Base-by-base conservation (phyloP, 495 filamentous ascomycete genomes). In the Glonium stellatum region DNA sequence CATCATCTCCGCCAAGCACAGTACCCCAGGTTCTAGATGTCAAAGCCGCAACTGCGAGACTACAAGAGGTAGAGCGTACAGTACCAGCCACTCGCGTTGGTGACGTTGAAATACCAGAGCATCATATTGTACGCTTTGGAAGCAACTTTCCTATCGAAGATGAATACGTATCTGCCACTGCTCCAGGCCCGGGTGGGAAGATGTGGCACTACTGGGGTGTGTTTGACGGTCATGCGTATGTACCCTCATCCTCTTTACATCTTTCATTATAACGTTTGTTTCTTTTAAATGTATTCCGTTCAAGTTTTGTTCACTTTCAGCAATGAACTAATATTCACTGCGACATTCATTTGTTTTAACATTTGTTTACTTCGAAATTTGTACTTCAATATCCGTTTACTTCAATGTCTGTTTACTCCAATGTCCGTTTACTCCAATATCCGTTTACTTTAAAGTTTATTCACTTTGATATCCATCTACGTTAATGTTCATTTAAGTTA, bases 181-280 rank as follows among this genome's bases (percentile, higher is more conserved):
- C 61, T 0, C 65, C 60, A 10, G 65, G 65, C 5, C 52, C 57
- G 0, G 61, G 58, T 2, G n/a, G 15, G 11, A 23, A 61, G 19
- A 35, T 22, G 5, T 83, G 81, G 80, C 68, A 79, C 61, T 71
- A 75, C 13, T 78, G 74, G 72, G 75, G 56, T 6, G 66, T 79
- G 9, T 82, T 78, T 53, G 80, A 83, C 58, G 80, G 80, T 1
- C 80, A 82, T 62, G 67, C 70, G 12, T 79, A 35, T 64, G 67
- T 22, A 67, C 75, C 22, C 69, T 82, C 0, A 59, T 80, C 27
- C 73, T 50, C 73, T 0, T 76, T 71, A n/a, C n/a, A n/a, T n/a
- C n/a, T n/a, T n/a, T n/a, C n/a, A n/a, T n/a, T n/a, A n/a, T n/a
- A n/a, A n/a, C n/a, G n/a, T n/a, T n/a, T n/a, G n/a, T n/a, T n/a